Percentiles rank a stretch among this genome's conserved stretches.
Evolutionary conservation across 2,329 filamentous ascomycete species (phyloP).

Genomic region (Colletotrichum neosansevieriae): DNA sequence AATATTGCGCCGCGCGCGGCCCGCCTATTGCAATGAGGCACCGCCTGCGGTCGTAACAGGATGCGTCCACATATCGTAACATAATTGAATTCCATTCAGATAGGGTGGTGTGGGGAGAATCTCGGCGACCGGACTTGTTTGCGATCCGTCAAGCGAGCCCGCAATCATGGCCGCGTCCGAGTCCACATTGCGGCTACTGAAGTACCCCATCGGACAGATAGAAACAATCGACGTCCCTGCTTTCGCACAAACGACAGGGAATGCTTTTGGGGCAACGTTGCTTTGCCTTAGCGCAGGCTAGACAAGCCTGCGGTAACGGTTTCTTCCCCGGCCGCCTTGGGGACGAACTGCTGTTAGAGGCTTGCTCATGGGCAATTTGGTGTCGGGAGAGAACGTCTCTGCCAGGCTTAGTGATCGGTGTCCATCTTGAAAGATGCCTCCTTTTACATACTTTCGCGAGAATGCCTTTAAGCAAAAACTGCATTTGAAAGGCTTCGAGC

Average conservation of each 20-base stretch:
- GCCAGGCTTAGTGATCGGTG: rapidly evolving
- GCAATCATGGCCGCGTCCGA: background rate
- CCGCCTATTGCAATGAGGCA: too few species aligned
- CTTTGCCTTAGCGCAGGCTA: background rate
- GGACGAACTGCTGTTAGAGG: background rate
- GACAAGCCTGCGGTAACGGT: background rate
- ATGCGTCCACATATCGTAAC: too few species aligned
- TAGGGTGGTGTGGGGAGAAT: background rate
- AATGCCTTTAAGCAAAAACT: background rate
- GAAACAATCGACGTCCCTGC: background rate
- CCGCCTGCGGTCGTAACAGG: too few species aligned
- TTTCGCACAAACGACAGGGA: background rate
- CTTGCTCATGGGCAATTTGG: background rate
- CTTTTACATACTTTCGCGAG: background rate
- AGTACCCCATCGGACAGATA: conserved; percentile 4
- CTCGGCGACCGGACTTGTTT: background rate
- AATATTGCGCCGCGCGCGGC: too few species aligned
- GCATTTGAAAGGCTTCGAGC: background rate
- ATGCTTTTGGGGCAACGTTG: background rate
- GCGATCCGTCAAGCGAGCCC: background rate
- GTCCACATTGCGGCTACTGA: rapidly evolving
- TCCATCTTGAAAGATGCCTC: too few species aligned
- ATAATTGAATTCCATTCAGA: too few species aligned
- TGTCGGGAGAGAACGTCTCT: conserved; percentile 5
- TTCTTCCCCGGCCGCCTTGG: background rate